These are phyloP conservation scores for Lycium ferocissimum DNA, from an alignment of 257 asterid species.

Conservation along the genomic window DNA sequence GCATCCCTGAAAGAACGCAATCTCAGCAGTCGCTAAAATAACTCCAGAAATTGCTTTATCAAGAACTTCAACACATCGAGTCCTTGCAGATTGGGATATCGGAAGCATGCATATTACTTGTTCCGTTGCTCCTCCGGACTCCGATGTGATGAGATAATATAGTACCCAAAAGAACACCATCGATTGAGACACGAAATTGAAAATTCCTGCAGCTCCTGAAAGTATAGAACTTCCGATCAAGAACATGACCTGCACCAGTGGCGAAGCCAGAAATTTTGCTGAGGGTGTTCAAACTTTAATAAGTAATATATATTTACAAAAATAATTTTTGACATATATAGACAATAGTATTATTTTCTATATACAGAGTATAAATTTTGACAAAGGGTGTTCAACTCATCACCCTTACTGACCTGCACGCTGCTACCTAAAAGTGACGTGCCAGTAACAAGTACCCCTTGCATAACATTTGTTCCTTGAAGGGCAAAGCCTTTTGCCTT, in stretches of 20 bases:
- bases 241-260: constrained; percentile 54
- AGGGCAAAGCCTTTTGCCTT: constrained; percentile 87
- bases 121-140: constrained; percentile 93
- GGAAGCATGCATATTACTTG: constrained; percentile 90
- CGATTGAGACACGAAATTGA: constrained; percentile 75
- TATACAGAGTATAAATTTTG: no score
- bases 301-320: no score
- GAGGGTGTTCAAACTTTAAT: no score
- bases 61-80: constrained; percentile 81
- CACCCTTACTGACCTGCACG: constrained; percentile 44
- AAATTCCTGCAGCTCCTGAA: constrained; percentile 87
- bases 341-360: no score
- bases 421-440: constrained; percentile 77
- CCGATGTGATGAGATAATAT: constrained; percentile 84
- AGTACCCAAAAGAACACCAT: constrained; percentile 94
- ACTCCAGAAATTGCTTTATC: constrained; percentile 88
- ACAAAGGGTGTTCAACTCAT: no score
- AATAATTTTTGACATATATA: no score
- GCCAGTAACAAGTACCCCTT: constrained; percentile 68
- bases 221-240: constrained; percentile 69
- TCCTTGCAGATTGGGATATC: constrained; percentile 66
- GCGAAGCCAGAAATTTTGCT: no score
- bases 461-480: constrained; percentile 84
- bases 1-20: constrained; percentile 90
- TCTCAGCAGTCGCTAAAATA: constrained; percentile 82